phyloP scores from a whole-genome alignment of 257 asterid genomes.

The Schizonepeta tenuifolia region DNA sequence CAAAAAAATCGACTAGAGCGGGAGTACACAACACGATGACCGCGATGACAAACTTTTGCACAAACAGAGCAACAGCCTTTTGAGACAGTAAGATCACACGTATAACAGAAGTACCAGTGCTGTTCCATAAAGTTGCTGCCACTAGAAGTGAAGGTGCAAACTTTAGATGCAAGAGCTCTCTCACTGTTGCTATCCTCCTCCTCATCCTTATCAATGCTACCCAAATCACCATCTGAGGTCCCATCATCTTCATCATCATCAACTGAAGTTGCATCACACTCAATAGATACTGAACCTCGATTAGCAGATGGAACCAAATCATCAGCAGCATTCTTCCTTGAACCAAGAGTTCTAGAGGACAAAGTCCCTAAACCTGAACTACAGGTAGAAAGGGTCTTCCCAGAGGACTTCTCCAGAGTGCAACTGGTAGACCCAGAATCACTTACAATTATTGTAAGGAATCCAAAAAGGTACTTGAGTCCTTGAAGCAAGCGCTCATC shows the following conservation, averaged over 20 bases:
- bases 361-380: slow-evolving; percentile 60
- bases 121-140: slow-evolving; percentile 99
- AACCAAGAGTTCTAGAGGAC: slow-evolving; percentile 63
- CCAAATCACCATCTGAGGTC: slow-evolving; percentile 97
- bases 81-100: slow-evolving; percentile 96
- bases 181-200: slow-evolving; percentile 94
- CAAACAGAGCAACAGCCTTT: slow-evolving; percentile 99
- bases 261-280: slow-evolving; percentile 92
- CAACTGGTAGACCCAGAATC: slow-evolving; percentile 67
- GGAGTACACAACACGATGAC: slow-evolving; percentile 98
- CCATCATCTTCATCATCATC: slow-evolving; percentile 99
- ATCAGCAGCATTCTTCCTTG: slow-evolving; percentile 69
- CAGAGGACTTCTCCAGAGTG: slow-evolving; percentile 55
- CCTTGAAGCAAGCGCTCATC: slow-evolving; percentile 81
- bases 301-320: slow-evolving; percentile 69
- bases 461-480: slow-evolving; percentile 76
- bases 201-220: slow-evolving; percentile 93
- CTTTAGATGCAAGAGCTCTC: slow-evolving; percentile 90
- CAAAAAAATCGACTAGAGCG: slow-evolving; percentile 99
- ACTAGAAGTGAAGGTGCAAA: slow-evolving; percentile 97
- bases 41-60: slow-evolving; percentile 99
- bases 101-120: slow-evolving; percentile 99
- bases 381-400: slow-evolving; percentile 56
- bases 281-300: slow-evolving; percentile 75
- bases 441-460: slow-evolving; percentile 57